Conservation (phyloP, 1,284 basidiomycete species). For the Fomitiporia mediterranea region DNA sequence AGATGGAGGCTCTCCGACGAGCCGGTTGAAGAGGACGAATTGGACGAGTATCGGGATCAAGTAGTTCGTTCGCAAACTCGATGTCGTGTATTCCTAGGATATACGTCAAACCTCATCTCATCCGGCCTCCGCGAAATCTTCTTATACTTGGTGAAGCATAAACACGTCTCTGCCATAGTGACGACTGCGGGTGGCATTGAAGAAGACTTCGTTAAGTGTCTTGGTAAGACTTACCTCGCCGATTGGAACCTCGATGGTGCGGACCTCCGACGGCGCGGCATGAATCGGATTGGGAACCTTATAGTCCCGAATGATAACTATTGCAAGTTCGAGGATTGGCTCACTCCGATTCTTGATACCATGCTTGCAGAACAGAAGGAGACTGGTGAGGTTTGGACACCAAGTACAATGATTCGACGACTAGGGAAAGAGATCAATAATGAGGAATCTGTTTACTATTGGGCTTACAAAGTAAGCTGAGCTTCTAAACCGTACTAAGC, state of each 20-base stretch:
- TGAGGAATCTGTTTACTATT: slow-evolving; percentile 97
- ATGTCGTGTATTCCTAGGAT: slow-evolving; percentile 93
- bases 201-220: slow-evolving; percentile 99
- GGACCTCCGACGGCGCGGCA: slow-evolving; percentile 78
- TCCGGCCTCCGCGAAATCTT: slow-evolving; percentile 95
- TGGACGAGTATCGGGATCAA: slow-evolving; percentile 56
- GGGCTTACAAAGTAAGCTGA: slow-evolving; percentile 87
- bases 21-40: slow-evolving; percentile 60
- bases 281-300: slow-evolving; percentile 98
- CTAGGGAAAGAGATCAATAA: slow-evolving; percentile 96
- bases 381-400: slow-evolving; percentile 80
- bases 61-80: slow-evolving; percentile 61
- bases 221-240: slow-evolving; percentile 92
- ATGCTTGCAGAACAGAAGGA: slow-evolving; percentile 88
- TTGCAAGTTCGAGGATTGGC: slow-evolving; percentile 99
- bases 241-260: slow-evolving; percentile 93
- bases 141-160: slow-evolving; percentile 90
- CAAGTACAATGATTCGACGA: slow-evolving; percentile 88
- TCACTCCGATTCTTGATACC: slow-evolving; percentile 87
- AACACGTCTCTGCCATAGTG: slow-evolving; percentile 85
- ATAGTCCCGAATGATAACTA: slow-evolving; percentile 99
- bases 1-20: slow-evolving; percentile 84
- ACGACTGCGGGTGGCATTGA: slow-evolving; percentile 99
- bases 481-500: slow-evolving; percentile 17
- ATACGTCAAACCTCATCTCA: slow-evolving; percentile 98